Conservation (phyloP, 257 asterid species). For the Salvia hispanica region DNA sequence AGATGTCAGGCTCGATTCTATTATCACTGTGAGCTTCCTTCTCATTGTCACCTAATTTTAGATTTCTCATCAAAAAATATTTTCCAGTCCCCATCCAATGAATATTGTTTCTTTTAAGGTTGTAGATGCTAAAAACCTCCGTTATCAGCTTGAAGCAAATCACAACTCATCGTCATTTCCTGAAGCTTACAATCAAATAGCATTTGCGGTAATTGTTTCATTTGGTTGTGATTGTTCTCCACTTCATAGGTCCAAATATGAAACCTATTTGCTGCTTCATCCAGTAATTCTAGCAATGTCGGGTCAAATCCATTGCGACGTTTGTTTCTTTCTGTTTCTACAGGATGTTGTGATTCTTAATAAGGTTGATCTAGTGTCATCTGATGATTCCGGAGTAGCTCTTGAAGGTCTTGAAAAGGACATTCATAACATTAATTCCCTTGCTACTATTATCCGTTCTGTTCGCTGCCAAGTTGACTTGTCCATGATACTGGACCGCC, state of each 20-base stretch:
- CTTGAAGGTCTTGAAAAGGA: conserved; percentile 84
- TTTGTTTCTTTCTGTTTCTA: conserved; percentile 20
- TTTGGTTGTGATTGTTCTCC: conserved; percentile 3
- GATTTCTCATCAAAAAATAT: background rate
- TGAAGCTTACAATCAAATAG: conserved; percentile 92
- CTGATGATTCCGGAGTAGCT: conserved; percentile 47
- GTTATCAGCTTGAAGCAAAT: conserved; percentile 74
- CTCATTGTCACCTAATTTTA: conserved; percentile 24
- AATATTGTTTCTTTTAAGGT: conserved; percentile 52
- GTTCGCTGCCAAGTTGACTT: conserved; percentile 86
- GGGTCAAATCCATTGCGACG: background rate
- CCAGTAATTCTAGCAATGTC: conserved; percentile 14
- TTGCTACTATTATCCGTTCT: conserved; percentile 68
- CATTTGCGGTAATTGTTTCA: conserved; percentile 72
- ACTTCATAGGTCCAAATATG: conserved; percentile 5
- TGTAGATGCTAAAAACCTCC: conserved; percentile 95
- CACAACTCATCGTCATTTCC: conserved; percentile 83
- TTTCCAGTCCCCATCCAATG: conserved; percentile 17
- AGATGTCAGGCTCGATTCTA: conserved; percentile 81
- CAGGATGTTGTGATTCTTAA: conserved; percentile 97
- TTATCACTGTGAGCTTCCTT: conserved; percentile 74
- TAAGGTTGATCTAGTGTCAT: conserved; percentile 79
- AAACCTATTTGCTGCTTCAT: conserved; percentile 16
- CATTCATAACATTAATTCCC: conserved; percentile 72
- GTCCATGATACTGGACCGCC: conserved; percentile 72